phyloP scores from a whole-genome alignment of 2,329 filamentous ascomycete genomes.

The Arthrocladium fulminans region DNA sequence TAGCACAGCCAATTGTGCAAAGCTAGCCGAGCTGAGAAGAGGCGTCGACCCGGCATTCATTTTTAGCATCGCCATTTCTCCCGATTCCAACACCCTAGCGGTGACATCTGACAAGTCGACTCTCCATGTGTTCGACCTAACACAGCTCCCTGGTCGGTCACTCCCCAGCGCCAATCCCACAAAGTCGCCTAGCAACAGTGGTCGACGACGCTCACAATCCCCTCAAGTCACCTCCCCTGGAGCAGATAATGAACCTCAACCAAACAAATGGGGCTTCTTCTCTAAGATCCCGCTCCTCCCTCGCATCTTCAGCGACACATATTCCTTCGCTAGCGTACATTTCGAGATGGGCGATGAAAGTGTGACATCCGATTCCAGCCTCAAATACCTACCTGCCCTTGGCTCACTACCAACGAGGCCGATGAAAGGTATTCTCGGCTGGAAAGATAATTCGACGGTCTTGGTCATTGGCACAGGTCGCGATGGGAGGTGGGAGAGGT shows the following conservation, averaged over 20 bases:
- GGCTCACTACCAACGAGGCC: slow-evolving; percentile 50
- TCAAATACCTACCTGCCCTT: slow-evolving; percentile 39
- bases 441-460: slow-evolving; percentile 65
- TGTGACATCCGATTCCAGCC: slow-evolving; percentile 24
- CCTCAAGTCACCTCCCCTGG: slow-evolving; percentile 21
- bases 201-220: slow-evolving; percentile 20
- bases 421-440: slow-evolving; percentile 76
- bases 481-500: slow-evolving; percentile 82
- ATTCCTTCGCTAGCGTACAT: slow-evolving; percentile 70
- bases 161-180: slow-evolving; percentile 32
- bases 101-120: slow-evolving; percentile 96
- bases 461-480: slow-evolving; percentile 69
- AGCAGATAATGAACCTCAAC: slow-evolving; percentile 32
- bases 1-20: slow-evolving; percentile 68
- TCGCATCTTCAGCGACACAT: slow-evolving; percentile 77
- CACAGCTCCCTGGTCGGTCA: slow-evolving; percentile 31
- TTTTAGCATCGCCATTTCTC: slow-evolving; percentile 81
- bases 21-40: slow-evolving; percentile 73
- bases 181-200: slow-evolving; percentile 28
- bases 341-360: slow-evolving; percentile 76
- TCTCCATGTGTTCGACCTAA: slow-evolving; percentile 85
- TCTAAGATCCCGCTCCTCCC: slow-evolving; percentile 78
- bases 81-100: slow-evolving; percentile 68
- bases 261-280: slow-evolving; percentile 73
- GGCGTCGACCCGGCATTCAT: slow-evolving; percentile 83